A percentile compares a stretch with the other conserved stretches of the same genome.
Evolutionary conservation across 345 rosid genomes (phyloP).

Genomic region (Aquilaria malaccensis): DNA sequence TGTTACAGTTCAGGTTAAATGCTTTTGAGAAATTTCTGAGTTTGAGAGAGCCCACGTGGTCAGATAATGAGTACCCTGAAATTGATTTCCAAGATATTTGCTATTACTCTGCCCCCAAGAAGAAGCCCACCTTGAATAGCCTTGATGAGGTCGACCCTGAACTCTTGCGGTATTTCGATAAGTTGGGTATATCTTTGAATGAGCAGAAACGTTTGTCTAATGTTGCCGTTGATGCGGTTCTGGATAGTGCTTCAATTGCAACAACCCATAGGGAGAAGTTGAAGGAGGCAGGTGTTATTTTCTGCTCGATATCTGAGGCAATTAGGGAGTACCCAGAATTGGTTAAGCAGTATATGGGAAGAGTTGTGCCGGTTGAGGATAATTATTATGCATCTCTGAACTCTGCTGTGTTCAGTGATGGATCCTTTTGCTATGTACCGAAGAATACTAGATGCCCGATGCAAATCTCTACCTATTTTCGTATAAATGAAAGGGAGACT

Average conservation of each 20-base stretch:
- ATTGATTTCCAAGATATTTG: conserved; percentile 82
- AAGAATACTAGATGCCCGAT: conserved; percentile 79
- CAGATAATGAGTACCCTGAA: conserved; percentile 63
- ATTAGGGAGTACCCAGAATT: conserved; percentile 70
- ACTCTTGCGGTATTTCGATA: conserved; percentile 66
- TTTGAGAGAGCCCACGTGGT: conserved; percentile 78
- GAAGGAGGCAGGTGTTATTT: conserved; percentile 74
- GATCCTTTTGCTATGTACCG: conserved; percentile 76
- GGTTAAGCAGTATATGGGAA: conserved; percentile 73
- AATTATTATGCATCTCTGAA: conserved; percentile 85
- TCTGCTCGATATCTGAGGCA: conserved; percentile 89
- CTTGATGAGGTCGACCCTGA: conserved; percentile 90
- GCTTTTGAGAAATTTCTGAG: conserved; percentile 72
- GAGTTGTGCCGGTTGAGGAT: conserved; percentile 82
- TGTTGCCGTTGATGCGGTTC: conserved; percentile 89
- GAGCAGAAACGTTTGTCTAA: conserved; percentile 73
- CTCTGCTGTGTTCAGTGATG: conserved; percentile 92
- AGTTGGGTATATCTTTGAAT: conserved; percentile 60
- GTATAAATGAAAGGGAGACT: conserved; percentile 83
- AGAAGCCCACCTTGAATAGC: conserved; percentile 70
- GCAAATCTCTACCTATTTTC: conserved; percentile 88
- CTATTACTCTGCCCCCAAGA: conserved; percentile 88
- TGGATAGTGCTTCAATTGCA: conserved; percentile 88
- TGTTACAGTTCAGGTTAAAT: conserved; percentile 68
- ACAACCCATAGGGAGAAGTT: conserved; percentile 78